These are phyloP conservation scores for Nicotiana noctiflora DNA, from an alignment of 257 asterid genomes.

Conservation along the genomic window DNA sequence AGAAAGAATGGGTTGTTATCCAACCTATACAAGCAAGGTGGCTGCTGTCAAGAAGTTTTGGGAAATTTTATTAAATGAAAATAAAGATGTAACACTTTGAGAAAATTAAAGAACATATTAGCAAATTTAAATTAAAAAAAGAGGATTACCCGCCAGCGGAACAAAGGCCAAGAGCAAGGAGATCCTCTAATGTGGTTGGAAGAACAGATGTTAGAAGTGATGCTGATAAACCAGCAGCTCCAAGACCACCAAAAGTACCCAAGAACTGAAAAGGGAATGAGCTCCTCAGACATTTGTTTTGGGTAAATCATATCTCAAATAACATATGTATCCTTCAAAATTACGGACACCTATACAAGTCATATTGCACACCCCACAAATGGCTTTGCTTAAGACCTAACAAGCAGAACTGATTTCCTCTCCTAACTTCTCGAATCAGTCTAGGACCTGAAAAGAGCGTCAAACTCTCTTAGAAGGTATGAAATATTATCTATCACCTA, in stretches of 20 bases:
- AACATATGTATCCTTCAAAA: not conserved
- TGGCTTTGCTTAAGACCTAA: not conserved
- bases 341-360: not conserved
- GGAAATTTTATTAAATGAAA: not conserved
- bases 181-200: slow-evolving; percentile 82
- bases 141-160: slow-evolving; percentile 88
- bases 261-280: slow-evolving; percentile 50
- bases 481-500: not conserved
- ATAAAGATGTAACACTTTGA: not conserved
- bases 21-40: not conserved
- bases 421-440: not conserved
- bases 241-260: slow-evolving; percentile 84
- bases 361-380: not conserved
- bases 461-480: not conserved
- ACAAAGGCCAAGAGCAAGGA: slow-evolving; percentile 91
- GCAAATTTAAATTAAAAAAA: slow-evolving; percentile 2
- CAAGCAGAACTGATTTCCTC: slow-evolving; percentile 1
- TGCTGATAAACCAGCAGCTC: slow-evolving; percentile 92
- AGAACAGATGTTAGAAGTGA: slow-evolving; percentile 88
- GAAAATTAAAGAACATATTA: not conserved
- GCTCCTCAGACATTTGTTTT: slow-evolving; percentile 9
- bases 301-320: not conserved
- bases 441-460: not conserved
- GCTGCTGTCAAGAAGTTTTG: not conserved
- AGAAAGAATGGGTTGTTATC: not conserved